A percentile compares a stretch with the other conserved stretches of the same genome.
Conservation (phyloP, 164 flowering plant species). For the Annona squamosa region DNA sequence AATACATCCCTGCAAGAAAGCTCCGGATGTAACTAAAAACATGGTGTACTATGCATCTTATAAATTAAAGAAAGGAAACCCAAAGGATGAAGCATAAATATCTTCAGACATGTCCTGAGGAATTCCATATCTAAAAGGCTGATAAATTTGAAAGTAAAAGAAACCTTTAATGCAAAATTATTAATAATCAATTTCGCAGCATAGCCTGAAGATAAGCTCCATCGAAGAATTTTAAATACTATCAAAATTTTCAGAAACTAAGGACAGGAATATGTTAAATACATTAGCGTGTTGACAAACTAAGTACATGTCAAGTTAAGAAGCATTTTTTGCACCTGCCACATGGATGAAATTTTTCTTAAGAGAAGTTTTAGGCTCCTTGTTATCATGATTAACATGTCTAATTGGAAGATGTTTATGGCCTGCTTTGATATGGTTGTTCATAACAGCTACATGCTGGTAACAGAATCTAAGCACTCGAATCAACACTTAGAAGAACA, state of each 20-base stretch:
- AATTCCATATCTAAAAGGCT: neutral
- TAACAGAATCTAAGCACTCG: neutral
- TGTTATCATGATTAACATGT: neutral
- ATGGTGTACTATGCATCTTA: neutral
- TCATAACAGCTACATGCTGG: neutral
- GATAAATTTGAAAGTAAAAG: neutral
- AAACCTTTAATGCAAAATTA: neutral
- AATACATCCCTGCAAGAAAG: slow-evolving; percentile 52
- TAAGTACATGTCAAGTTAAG: too few relatives aligned
- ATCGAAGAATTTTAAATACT: neutral
- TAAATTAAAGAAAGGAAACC: neutral
- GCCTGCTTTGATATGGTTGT: neutral
- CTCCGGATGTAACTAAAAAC: neutral
- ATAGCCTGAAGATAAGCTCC: neutral
- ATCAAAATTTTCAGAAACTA: neutral
- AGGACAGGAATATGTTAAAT: neutral
- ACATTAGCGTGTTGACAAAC: neutral
- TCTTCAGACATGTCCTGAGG: neutral
- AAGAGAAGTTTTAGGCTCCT: neutral
- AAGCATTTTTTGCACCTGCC: too few relatives aligned
- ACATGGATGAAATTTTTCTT: neutral
- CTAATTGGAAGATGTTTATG: neutral
- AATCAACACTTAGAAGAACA: neutral
- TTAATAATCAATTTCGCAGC: too few relatives aligned
- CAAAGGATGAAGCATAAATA: neutral